Evolutionary conservation across 345 rosid genomes (phyloP), one percentile per base, ranked within the genome.

Genomic region (Leavenworthia alabamica): DNA sequence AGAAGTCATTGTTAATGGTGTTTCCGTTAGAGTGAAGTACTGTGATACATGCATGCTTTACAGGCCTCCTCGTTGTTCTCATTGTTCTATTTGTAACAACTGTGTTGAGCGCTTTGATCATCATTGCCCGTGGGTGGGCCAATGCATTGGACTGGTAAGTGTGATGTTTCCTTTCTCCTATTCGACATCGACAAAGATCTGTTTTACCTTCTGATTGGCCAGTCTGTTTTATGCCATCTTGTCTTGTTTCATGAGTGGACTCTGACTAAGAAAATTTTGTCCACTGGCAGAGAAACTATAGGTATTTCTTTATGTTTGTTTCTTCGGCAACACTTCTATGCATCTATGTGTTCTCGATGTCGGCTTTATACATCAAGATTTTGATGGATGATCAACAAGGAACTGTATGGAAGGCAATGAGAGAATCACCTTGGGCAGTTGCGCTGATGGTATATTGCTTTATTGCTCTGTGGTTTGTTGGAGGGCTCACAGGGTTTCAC

Each of bases 111-210:
- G 97, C 43, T 93, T 93, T 75, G 99, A 93, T 78, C 99, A 93
- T 71, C 97, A 93, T 70, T 93, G 99, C 71, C 97, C 97, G 24
- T 93, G 99, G 99, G 92, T 93, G 33, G 97, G 99, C 47, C 99
- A 93, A 67, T 93, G 99, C 80, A 82, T 93, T 75, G 99, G 99
- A 72, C 31, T 86, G 90, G 99, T 93, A 83, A 66, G n/a, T n/a
- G n/a, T n/a, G n/a, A n/a, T n/a, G n/a, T n/a, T n/a, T n/a, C n/a
- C n/a, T n/a, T n/a, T n/a, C n/a, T n/a, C n/a, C n/a, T n/a, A n/a
- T n/a, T n/a, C n/a, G n/a, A n/a, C n/a, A n/a, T n/a, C n/a, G n/a
- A n/a, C n/a, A n/a, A n/a, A n/a, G n/a, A n/a, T n/a, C n/a, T n/a
- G n/a, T 77, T 56, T 79, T 27, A 47, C n/a, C n/a, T 64, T 14